These are phyloP conservation scores for Nepenthes gracilis DNA, from an alignment of 148 eudicot genomes.

Conservation along the genomic window DNA sequence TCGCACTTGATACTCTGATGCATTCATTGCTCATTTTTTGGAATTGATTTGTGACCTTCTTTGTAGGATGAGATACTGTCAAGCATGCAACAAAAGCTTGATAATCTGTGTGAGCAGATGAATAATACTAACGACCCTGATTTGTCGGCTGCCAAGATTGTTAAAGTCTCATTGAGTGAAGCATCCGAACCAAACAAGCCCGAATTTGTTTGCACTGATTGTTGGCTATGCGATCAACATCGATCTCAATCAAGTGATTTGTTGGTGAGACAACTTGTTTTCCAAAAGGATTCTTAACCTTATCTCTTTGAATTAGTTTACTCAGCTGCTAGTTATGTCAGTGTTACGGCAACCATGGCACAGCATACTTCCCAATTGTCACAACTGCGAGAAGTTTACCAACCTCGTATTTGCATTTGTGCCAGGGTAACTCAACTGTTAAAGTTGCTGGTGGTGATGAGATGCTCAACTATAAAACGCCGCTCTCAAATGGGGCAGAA, in stretches of 20 bases:
- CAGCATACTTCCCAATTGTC: not conserved
- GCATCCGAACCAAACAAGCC: constrained; percentile 10
- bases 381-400: no score
- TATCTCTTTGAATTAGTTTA: no score
- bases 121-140: constrained; percentile 47
- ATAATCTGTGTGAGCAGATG: constrained; percentile 60
- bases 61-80: constrained; percentile 66
- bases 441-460: constrained; percentile 32
- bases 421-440: constrained; percentile 23
- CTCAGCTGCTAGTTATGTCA: no score
- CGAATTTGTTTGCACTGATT: constrained; percentile 23
- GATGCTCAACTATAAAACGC: not conserved
- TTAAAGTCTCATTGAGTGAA: constrained; percentile 11
- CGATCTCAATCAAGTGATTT: constrained; percentile 20
- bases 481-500: constrained; percentile 30
- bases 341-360: no score
- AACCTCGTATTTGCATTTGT: not conserved
- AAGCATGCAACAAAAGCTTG: constrained; percentile 86
- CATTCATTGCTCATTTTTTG: no score
- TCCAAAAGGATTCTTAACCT: not conserved
- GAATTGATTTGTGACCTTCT: not conserved
- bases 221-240: constrained; percentile 58
- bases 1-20: not conserved
- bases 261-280: constrained; percentile 20
- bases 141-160: constrained; percentile 8